Evolutionary conservation across 441 rosid genomes (phyloP).

Genomic region (Jatropha podagrica): DNA sequence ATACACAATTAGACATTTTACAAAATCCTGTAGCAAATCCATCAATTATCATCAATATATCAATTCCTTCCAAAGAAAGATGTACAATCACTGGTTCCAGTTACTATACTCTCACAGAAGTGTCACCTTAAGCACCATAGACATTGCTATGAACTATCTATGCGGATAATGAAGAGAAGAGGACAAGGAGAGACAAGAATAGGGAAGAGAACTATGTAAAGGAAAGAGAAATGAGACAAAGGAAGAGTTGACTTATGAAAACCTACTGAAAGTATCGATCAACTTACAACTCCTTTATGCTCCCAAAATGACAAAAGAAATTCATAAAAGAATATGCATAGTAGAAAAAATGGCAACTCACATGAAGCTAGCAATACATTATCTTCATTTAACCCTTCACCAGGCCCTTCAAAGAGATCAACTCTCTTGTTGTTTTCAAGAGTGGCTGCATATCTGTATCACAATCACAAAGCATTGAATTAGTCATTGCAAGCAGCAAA

Average conservation of each 20-base stretch:
- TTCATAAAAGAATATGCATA: background rate
- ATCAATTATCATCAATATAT: background rate
- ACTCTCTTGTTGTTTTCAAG: slow-evolving; percentile 80
- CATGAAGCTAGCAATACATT: slow-evolving; percentile 87
- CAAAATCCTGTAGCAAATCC: background rate
- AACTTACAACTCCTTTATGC: background rate
- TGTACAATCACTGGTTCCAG: background rate
- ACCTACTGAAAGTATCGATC: no score
- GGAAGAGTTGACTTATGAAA: background rate
- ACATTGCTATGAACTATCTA: background rate
- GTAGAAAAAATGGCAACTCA: slow-evolving; percentile 34
- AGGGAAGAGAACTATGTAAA: background rate
- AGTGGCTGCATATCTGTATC: slow-evolving; percentile 63
- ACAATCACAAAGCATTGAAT: slow-evolving; percentile 23
- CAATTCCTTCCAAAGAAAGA: background rate
- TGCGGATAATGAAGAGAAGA: background rate
- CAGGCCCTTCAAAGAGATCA: slow-evolving; percentile 83
- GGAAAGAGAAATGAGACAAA: background rate
- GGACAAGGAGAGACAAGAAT: background rate
- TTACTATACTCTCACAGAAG: background rate
- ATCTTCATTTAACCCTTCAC: slow-evolving; percentile 67
- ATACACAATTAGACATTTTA: background rate
- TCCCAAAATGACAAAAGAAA: background rate
- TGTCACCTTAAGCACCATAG: background rate
- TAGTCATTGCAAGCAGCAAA: background rate